Evolutionary conservation across 768 basidiomycete genomes (phyloP).

Genomic region (Tephrocybe sp.): DNA sequence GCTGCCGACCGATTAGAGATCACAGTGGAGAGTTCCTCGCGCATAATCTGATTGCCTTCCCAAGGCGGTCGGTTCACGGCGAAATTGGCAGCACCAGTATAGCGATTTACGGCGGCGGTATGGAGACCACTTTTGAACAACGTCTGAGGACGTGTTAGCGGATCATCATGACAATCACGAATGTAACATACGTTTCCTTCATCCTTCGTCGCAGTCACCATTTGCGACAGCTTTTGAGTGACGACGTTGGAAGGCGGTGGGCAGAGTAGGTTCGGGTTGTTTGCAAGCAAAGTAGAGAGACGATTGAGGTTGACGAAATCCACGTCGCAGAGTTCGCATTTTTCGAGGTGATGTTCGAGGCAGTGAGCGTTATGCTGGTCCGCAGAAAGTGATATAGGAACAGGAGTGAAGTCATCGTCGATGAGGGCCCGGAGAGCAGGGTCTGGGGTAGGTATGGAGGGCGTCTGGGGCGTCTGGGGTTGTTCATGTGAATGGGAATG

Average conservation of each 20-base stretch:
- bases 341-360: slow-evolving; percentile 64
- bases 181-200: slow-evolving; percentile 82
- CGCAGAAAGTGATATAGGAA: slow-evolving; percentile 53
- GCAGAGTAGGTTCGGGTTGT: slow-evolving; percentile 71
- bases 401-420: slow-evolving; percentile 67
- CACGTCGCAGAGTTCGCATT: slow-evolving; percentile 69
- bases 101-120: slow-evolving; percentile 60
- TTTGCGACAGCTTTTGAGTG: slow-evolving; percentile 71
- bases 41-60: slow-evolving; percentile 79
- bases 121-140: slow-evolving; percentile 78
- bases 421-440: slow-evolving; percentile 75
- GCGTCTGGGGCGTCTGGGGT: slow-evolving; percentile 46
- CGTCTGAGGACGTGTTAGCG: slow-evolving; percentile 46
- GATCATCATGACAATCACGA: slow-evolving; percentile 11
- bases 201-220: slow-evolving; percentile 81
- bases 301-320: slow-evolving; percentile 80
- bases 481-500: slow-evolving; percentile 40
- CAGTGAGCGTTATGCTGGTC: slow-evolving; percentile 63
- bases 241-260: slow-evolving; percentile 81
- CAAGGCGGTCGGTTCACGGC: slow-evolving; percentile 85
- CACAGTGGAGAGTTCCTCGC: slow-evolving; percentile 89
- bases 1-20: slow-evolving; percentile 93
- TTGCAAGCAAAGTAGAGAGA: slow-evolving; percentile 65
- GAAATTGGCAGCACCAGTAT: slow-evolving; percentile 69
- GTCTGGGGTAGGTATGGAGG: slow-evolving; percentile 54